Conservation (phyloP, 2,329 filamentous ascomycete genomes). For the Biscogniauxia marginata region DNA sequence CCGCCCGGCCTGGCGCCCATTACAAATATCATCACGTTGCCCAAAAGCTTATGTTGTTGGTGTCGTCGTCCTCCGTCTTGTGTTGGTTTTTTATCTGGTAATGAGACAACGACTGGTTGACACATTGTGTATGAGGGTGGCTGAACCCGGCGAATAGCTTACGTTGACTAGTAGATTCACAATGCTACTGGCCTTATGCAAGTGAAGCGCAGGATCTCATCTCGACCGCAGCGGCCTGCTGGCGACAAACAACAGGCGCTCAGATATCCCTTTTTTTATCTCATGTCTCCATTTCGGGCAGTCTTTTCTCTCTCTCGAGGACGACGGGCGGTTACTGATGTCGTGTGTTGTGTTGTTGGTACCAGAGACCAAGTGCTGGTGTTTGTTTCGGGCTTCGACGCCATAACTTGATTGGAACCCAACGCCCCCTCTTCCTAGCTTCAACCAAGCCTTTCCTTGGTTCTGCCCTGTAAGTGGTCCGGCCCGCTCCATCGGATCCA, state of each 20-base stretch:
- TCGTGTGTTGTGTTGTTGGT: no score
- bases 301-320: neutral
- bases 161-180: neutral
- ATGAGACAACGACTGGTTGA: neutral
- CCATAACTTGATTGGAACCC: neutral
- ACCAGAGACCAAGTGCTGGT: neutral
- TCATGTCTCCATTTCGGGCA: neutral
- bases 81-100: no score
- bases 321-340: neutral
- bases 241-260: neutral
- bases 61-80: no score
- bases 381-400: neutral
- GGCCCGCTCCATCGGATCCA: neutral
- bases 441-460: neutral
- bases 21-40: no score
- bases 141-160: neutral
- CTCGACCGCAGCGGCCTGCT: neutral
- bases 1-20: no score
- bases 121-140: neutral
- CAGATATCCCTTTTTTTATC: neutral
- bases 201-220: neutral
- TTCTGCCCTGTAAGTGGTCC: neutral
- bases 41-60: no score
- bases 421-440: neutral
- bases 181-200: neutral